Conservation (phyloP, 202 grass and related monocot genomes). For the Setaria viridis region DNA sequence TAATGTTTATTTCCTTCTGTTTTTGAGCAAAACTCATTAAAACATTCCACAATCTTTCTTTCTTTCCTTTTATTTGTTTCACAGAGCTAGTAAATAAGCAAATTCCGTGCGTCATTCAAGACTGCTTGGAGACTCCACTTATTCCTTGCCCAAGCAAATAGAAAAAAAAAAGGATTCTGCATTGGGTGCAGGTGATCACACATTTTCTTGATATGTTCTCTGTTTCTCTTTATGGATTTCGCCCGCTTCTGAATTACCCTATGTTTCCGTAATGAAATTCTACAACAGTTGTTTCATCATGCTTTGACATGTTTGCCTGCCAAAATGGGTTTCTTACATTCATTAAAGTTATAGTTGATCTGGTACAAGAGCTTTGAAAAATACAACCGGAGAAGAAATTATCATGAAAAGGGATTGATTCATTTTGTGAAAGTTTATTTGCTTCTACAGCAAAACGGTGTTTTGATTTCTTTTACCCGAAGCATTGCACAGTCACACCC, state of each 20-base stretch:
- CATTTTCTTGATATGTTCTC: slow-evolving; percentile 8
- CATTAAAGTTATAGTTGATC: slow-evolving; percentile 10
- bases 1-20: slow-evolving; percentile 36
- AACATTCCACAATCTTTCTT: slow-evolving; percentile 29
- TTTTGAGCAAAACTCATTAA: slow-evolving; percentile 20
- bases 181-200: slow-evolving; percentile 16
- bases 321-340: slow-evolving; percentile 13
- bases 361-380: background rate
- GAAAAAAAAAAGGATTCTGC: slow-evolving; percentile 10
- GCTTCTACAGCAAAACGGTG: background rate
- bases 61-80: slow-evolving; percentile 24
- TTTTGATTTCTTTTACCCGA: background rate
- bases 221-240: slow-evolving; percentile 25
- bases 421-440: slow-evolving; percentile 1
- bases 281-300: slow-evolving; percentile 7
- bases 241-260: slow-evolving; percentile 7
- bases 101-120: slow-evolving; percentile 5
- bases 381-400: slow-evolving; percentile 25
- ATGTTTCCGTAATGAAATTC: background rate
- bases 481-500: background rate
- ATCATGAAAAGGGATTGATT: background rate
- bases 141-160: slow-evolving; percentile 39
- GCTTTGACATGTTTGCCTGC: slow-evolving; percentile 25
- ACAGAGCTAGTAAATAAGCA: slow-evolving; percentile 31
- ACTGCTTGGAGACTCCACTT: slow-evolving; percentile 32